Percentiles rank a stretch among this genome's conserved stretches.
These are phyloP conservation scores for Pestalotiopsis sp. DNA, from an alignment of 2,329 filamentous ascomycete species.

Conservation along the genomic window DNA sequence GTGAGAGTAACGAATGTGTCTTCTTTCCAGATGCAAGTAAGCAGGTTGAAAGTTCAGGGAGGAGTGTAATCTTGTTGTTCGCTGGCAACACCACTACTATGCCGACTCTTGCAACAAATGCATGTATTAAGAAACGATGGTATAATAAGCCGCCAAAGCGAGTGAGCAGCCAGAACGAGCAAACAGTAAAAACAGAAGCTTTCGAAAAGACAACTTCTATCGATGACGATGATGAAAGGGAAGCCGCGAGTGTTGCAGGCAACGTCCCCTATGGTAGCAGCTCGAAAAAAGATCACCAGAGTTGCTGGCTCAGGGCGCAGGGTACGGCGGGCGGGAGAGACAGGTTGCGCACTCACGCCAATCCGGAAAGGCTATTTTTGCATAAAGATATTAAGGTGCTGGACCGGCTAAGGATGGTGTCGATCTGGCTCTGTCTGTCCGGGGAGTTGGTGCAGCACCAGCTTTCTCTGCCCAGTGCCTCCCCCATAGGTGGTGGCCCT, in stretches of 20 bases:
- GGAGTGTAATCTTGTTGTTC: slow-evolving; percentile 5
- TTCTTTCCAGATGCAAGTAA: not conserved
- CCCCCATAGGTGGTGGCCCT: not conserved
- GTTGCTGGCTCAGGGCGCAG: not conserved
- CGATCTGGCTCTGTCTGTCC: slow-evolving; percentile 16
- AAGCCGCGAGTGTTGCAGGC: not conserved
- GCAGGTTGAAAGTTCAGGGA: slow-evolving; percentile 7
- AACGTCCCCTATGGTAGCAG: slow-evolving; percentile 12
- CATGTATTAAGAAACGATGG: slow-evolving; percentile 34
- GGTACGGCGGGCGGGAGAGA: slow-evolving; percentile 15
- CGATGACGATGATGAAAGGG: slow-evolving; percentile 7
- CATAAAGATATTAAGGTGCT: slow-evolving; percentile 18
- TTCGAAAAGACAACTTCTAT: slow-evolving; percentile 3
- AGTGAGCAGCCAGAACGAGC: slow-evolving; percentile 49
- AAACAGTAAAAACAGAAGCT: slow-evolving; percentile 18
- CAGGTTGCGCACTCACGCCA: slow-evolving; percentile 17
- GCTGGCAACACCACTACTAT: slow-evolving; percentile 16
- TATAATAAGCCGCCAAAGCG: slow-evolving; percentile 55
- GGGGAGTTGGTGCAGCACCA: slow-evolving; percentile 3
- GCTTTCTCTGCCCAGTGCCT: not conserved
- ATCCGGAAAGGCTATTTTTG: slow-evolving; percentile 18
- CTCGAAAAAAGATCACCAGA: slow-evolving; percentile 17
- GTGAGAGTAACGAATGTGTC: not conserved
- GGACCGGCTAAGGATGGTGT: slow-evolving; percentile 16
- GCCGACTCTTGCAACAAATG: slow-evolving; percentile 18